A percentile compares a stretch with the other conserved stretches of the same genome.
phyloP scores from a whole-genome alignment of 179 eudicot species.

The Beta macrorhiza region DNA sequence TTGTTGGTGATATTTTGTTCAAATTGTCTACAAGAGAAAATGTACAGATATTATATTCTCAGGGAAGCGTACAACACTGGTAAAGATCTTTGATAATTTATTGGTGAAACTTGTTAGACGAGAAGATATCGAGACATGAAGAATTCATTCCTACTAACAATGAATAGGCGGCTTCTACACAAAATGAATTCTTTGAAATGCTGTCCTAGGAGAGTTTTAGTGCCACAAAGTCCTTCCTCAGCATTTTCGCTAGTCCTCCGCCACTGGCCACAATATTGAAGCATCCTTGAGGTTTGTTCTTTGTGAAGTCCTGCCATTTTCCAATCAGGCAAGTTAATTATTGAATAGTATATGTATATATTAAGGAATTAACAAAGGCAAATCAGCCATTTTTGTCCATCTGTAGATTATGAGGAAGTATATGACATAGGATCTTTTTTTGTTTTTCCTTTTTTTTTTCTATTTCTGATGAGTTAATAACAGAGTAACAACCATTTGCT shows the following conservation, averaged over 20 bases:
- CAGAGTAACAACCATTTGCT: not conserved
- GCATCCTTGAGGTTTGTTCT: constrained; percentile 56
- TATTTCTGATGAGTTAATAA: not conserved
- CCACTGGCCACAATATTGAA: constrained; percentile 46
- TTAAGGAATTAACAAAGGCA: constrained; percentile 3
- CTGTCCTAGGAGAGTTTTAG: constrained; percentile 38
- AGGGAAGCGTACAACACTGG: not conserved
- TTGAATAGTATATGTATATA: constrained; percentile 13
- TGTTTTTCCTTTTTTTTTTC: not conserved
- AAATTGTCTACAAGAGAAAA: not conserved
- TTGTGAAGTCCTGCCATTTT: constrained; percentile 58
- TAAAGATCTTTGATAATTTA: constrained; percentile 6
- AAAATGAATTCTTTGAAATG: constrained; percentile 6
- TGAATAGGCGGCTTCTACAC: constrained; percentile 15
- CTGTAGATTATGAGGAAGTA: constrained; percentile 18
- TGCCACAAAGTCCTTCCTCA: constrained; percentile 45
- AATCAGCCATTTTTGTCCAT: constrained; percentile 14
- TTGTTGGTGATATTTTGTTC: not conserved
- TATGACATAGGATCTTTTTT: constrained; percentile 8
- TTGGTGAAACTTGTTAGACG: constrained; percentile 15
- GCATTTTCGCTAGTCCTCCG: constrained; percentile 38
- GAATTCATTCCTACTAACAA: constrained; percentile 11
- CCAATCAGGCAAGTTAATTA: constrained; percentile 32
- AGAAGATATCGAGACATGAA: constrained; percentile 13
- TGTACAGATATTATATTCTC: not conserved